These are phyloP conservation scores for Globisporangium recalcitrans DNA, from an alignment of 352 stramenopile species.

Conservation along the genomic window DNA sequence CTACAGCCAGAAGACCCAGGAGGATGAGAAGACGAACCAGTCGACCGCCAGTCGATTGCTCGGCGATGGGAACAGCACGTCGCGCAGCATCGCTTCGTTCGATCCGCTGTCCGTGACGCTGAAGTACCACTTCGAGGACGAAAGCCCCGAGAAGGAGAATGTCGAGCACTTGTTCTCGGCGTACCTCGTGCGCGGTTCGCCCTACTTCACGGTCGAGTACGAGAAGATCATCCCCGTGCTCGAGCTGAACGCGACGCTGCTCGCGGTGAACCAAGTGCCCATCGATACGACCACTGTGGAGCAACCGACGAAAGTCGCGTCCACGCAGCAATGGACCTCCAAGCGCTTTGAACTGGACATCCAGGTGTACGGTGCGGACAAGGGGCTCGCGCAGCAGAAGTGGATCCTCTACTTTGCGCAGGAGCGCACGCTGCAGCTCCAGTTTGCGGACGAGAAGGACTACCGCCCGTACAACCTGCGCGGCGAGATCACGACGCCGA, in stretches of 20 bases:
- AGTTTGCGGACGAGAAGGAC: conserved; percentile 63
- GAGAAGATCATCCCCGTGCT: conserved; percentile 56
- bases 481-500: conserved; percentile 65
- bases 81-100: conserved; percentile 56
- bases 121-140: conserved; percentile 48
- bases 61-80: conserved; percentile 60
- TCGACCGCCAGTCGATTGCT: conserved; percentile 32
- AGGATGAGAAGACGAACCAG: too few relatives aligned
- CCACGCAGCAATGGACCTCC: conserved; percentile 43
- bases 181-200: conserved; percentile 54
- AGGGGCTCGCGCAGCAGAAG: conserved; percentile 32
- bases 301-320: conserved; percentile 14
- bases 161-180: conserved; percentile 18
- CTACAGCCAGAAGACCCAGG: conserved; percentile 36
- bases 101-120: conserved; percentile 63
- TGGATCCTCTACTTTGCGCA: conserved; percentile 75
- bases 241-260: conserved; percentile 60
- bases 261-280: conserved; percentile 44
- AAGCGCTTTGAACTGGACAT: conserved; percentile 68
- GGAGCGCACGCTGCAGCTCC: conserved; percentile 55
- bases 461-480: conserved; percentile 59
- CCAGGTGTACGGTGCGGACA: conserved; percentile 51
- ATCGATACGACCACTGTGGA: conserved; percentile 24
- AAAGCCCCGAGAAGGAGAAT: conserved; percentile 26
- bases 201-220: conserved; percentile 84